phyloP scores from a whole-genome alignment of 2,329 filamentous ascomycete species.

The Aureobasidium sp. region DNA sequence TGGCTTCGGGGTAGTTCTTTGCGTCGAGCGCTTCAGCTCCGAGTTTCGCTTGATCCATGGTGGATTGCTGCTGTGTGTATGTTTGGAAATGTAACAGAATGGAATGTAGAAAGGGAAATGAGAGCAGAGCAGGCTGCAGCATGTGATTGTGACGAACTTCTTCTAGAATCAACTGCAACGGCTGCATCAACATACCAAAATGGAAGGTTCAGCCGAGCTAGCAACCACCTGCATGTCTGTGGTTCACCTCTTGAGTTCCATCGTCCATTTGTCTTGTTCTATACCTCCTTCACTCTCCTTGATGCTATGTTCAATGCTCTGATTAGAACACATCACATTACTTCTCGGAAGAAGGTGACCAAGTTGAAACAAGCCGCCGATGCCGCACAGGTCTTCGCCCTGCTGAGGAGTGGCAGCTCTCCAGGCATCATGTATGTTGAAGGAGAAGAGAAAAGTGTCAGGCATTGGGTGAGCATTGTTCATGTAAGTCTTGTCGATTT shows the following conservation, averaged over 20 bases:
- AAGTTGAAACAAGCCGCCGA: conserved; percentile 58
- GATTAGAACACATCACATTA: conserved; percentile 75
- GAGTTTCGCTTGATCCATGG: conserved; percentile 20
- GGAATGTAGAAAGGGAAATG: neutral
- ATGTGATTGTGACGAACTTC: conserved; percentile 5
- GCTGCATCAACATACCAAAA: no score
- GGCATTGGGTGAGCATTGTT: conserved; percentile 58
- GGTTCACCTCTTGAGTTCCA: neutral
- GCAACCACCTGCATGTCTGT: neutral
- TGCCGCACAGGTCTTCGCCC: conserved; percentile 53
- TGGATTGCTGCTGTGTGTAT: neutral
- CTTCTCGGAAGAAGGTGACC: conserved; percentile 66
- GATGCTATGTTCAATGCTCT: conserved; percentile 54
- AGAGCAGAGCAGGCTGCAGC: neutral
- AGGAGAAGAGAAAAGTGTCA: conserved; percentile 49
- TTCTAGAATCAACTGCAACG: conserved; percentile 11
- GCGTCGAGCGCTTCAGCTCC: conserved; percentile 46
- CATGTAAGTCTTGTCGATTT: conserved; percentile 36
- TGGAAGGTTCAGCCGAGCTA: neutral
- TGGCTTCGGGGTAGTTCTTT: conserved; percentile 59
- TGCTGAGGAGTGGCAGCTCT: conserved; percentile 60
- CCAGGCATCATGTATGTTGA: conserved; percentile 78
- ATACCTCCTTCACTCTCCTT: no score
- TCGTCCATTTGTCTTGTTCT: neutral
- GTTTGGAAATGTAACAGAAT: neutral